Evolutionary conservation across 2,329 filamentous ascomycete species (phyloP).

Genomic region (Immersiporthe knoxdaviesiana): DNA sequence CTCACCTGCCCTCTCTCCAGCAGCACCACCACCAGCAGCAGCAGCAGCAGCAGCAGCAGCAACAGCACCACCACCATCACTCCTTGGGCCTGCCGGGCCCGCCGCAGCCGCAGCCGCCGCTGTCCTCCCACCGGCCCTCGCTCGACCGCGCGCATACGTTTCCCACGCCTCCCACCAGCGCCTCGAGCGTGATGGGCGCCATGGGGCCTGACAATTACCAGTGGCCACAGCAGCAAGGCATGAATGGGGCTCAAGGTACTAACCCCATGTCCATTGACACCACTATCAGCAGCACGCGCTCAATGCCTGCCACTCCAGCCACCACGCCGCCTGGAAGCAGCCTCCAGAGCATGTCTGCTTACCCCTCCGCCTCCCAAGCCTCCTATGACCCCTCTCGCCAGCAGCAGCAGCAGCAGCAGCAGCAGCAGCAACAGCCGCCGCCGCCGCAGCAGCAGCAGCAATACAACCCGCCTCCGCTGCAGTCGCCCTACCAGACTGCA

Average conservation of each 20-base stretch:
- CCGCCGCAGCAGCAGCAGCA: slow-evolving; percentile 64
- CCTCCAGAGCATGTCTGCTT: slow-evolving; percentile 78
- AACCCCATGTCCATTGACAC: slow-evolving; percentile 84
- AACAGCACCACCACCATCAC: slow-evolving; percentile 54
- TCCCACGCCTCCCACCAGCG: slow-evolving; percentile 89
- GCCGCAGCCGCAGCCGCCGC: slow-evolving; percentile 56
- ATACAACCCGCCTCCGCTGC: slow-evolving; percentile 72
- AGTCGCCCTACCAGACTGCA: slow-evolving; percentile 71
- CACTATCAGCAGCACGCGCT: slow-evolving; percentile 75
- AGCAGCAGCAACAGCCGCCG: slow-evolving; percentile 70
- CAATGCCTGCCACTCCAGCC: slow-evolving; percentile 87
- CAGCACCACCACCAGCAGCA: slow-evolving; percentile 58
- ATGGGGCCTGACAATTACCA: slow-evolving; percentile 81
- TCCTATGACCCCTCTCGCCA: slow-evolving; percentile 80
- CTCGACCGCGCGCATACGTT: slow-evolving; percentile 90
- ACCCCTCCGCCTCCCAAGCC: slow-evolving; percentile 67
- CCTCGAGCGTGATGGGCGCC: slow-evolving; percentile 77
- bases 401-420: slow-evolving; percentile 61
- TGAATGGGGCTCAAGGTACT: slow-evolving; percentile 63
- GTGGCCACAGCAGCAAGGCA: slow-evolving; percentile 66
- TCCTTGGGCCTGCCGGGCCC: slow-evolving; percentile 62
- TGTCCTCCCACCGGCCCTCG: slow-evolving; percentile 72
- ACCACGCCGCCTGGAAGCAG: slow-evolving; percentile 82
- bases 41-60: slow-evolving; percentile 62
- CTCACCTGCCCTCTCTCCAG: slow-evolving; percentile 68